Conservation (phyloP, 768 basidiomycete species). For the Inosperma sp. region DNA sequence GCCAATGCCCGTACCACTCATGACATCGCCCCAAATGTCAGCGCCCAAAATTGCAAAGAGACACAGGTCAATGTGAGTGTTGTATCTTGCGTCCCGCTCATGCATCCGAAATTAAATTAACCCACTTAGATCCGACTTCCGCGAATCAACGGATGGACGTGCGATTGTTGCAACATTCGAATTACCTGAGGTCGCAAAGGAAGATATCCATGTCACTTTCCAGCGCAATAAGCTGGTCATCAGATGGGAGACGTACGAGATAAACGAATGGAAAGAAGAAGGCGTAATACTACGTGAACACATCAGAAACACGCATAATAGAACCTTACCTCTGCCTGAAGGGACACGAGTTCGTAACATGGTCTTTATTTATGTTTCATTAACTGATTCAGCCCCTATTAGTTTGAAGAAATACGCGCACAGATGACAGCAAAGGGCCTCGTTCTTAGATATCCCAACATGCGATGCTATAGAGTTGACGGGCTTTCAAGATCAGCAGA, state of each 20-base stretch:
- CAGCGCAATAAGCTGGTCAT: constrained; percentile 58
- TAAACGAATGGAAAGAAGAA: constrained; percentile 57
- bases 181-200: constrained; percentile 61
- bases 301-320: constrained; percentile 57
- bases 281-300: constrained; percentile 59
- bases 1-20: constrained; percentile 35
- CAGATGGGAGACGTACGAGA: constrained; percentile 59
- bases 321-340: constrained; percentile 68
- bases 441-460: constrained; percentile 63
- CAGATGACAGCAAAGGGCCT: constrained; percentile 59
- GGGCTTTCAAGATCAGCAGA: constrained; percentile 40
- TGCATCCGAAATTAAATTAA: constrained; percentile 10
- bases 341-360: constrained; percentile 55
- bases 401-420: constrained; percentile 75
- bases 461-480: constrained; percentile 44
- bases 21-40: constrained; percentile 36
- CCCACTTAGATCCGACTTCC: constrained; percentile 53
- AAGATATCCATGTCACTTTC: constrained; percentile 73
- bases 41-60: constrained; percentile 46
- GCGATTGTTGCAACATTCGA: constrained; percentile 70
- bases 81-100: constrained; percentile 10
- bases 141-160: constrained; percentile 66
- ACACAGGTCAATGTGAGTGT: constrained; percentile 65
- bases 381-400: constrained; percentile 5
- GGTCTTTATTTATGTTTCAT: neutral